Evolutionary conservation across 768 basidiomycete genomes (phyloP), one percentile per base, ranked within the genome.

Genomic region (Hygrophorus pudorinus): DNA sequence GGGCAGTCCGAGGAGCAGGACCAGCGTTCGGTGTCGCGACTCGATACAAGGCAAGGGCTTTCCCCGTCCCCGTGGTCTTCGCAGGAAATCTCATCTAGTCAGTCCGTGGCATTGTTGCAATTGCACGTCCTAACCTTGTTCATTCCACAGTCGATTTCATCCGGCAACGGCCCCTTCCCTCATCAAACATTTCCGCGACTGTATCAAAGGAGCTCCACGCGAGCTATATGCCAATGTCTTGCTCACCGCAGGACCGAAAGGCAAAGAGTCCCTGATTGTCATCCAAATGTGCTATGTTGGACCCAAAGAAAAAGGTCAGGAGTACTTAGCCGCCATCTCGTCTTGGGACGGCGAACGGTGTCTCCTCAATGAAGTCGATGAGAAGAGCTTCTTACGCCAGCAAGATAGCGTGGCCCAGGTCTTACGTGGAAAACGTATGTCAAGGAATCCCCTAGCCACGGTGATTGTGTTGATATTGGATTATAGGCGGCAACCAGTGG

Each of bases 51-150:
- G 86, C 83, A 5, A 83, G 76, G 56, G 92, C 91, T 16, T 93
- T 74, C 61, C 90, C 90, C 1, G 78, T 94, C 8, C 89, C 90
- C 7, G 79, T 88, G 5, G 89, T 92, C 2, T 93, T 89, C 54
- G 88, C 92, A 8, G 92, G 92, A 2, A 94, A 91, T 57, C 69
- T 94, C 34, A 81, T 96, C 50, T 94, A 90, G 90, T 90, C 53
- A 55, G 86, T 70, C 39, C 24, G 44, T 16, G 24, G 14, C 42
- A 42, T 34, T 45, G 29, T 1, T 39, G 13, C 32, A 2, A 16
- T 14, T 14, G 30, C 47, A 42, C 35, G 35, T 50, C 34, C 24
- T 53, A 29, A 51, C 31, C 17, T 33, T 21, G 29, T 20, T 45
- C 18, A 13, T 45, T 51, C 40, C 49, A 5, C 54, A 93, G 90